A percentile compares a stretch with the other conserved stretches of the same genome.
Evolutionary conservation across 441 rosid species (phyloP).

Genomic region (Erysimum cheiri): DNA sequence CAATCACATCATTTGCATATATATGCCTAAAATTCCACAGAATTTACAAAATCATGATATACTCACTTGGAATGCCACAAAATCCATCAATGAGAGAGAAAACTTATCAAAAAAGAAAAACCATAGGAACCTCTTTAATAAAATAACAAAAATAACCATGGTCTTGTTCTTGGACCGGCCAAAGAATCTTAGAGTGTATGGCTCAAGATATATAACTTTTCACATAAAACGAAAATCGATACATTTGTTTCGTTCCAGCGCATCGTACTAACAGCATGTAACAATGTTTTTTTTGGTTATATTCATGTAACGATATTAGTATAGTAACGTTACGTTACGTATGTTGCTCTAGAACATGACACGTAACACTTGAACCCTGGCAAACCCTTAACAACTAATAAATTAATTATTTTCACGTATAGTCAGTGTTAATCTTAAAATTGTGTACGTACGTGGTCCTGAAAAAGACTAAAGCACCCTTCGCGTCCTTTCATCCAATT

Average conservation of each 20-base stretch:
- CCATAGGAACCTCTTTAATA: constrained; percentile 8
- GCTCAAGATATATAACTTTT: constrained; percentile 41
- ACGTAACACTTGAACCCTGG: constrained; percentile 18
- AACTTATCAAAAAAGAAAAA: background rate
- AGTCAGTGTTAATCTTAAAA: constrained; percentile 24
- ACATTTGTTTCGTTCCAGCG: constrained; percentile 31
- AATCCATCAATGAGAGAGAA: constrained; percentile 23
- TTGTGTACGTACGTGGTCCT: constrained; percentile 38
- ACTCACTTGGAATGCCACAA: constrained; percentile 10
- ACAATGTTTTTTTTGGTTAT: no score
- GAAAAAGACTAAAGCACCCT: constrained; percentile 39
- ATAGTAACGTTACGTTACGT: constrained; percentile 3
- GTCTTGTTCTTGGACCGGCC: constrained; percentile 33
- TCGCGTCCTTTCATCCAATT: constrained; percentile 21
- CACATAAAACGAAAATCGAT: constrained; percentile 27
- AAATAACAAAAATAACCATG: background rate
- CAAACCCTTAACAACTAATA: constrained; percentile 8
- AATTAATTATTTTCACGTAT: constrained; percentile 14
- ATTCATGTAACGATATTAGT: background rate
- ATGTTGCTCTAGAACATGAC: constrained; percentile 25
- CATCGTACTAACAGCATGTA: constrained; percentile 21
- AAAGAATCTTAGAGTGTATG: constrained; percentile 38
- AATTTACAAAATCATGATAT: constrained; percentile 15
- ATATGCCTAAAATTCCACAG: background rate
- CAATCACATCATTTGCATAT: background rate